Percentiles rank a stretch among this genome's conserved stretches.
These are phyloP conservation scores for Monosporozyma unispora DNA, from an alignment of 805 yeast genomes.

Conservation along the genomic window DNA sequence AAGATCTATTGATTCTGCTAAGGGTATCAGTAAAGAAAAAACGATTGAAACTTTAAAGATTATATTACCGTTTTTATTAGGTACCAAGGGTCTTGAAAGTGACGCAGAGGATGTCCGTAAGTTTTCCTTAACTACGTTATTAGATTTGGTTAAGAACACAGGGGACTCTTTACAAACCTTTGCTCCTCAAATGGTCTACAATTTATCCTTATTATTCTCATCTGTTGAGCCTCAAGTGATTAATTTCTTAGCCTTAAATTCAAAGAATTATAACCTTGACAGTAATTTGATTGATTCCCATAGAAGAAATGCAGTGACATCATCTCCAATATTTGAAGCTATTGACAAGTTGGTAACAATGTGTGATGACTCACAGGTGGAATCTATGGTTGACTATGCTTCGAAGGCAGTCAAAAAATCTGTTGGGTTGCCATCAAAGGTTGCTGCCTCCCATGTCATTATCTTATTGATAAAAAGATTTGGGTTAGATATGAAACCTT, in stretches of 20 bases:
- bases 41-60: constrained; percentile 42
- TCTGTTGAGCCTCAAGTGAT: constrained; percentile 85
- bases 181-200: constrained; percentile 58
- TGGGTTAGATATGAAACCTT: constrained; percentile 35
- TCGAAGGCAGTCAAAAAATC: constrained; percentile 52
- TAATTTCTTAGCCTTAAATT: constrained; percentile 78
- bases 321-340: constrained; percentile 85
- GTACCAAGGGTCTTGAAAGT: constrained; percentile 68
- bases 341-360: constrained; percentile 64
- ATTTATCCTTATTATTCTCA: constrained; percentile 65
- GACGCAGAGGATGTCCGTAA: constrained; percentile 77
- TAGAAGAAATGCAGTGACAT: constrained; percentile 61
- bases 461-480: constrained; percentile 56
- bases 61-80: constrained; percentile 71
- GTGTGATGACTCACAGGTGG: constrained; percentile 36
- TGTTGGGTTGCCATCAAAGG: constrained; percentile 87
- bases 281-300: constrained; percentile 67
- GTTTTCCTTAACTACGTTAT: constrained; percentile 67
- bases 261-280: constrained; percentile 74
- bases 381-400: constrained; percentile 41
- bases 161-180: constrained; percentile 55
- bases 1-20: constrained; percentile 41
- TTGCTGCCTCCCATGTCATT: constrained; percentile 68
- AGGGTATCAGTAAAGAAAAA: constrained; percentile 32
- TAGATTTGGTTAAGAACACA: constrained; percentile 58